Evolutionary conservation across 768 basidiomycete species (phyloP), one percentile per base, ranked within the genome.

Genomic region (Pleurotus eryngii): DNA sequence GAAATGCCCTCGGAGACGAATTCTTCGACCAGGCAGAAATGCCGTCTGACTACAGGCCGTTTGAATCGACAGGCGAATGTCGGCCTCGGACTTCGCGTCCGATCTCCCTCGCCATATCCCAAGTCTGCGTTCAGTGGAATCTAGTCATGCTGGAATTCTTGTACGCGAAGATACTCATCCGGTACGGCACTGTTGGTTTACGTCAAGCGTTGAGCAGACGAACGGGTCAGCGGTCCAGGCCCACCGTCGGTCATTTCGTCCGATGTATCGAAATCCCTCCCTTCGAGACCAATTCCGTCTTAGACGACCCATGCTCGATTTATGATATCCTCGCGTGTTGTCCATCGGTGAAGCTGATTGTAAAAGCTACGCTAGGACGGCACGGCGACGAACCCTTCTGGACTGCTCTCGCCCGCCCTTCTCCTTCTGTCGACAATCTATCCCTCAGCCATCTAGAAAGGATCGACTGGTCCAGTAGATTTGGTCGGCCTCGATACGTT

Each of bases 391-490:
- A 54, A 20, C 24, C 22, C 51, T 54, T 54, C 27, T 54, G 51
- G 51, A 18, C 51, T 8, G 51, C 51, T 12, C 51, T 54, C 22
- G 37, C 51, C 17, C 42, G 37, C 12, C 51, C 51, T 18, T 54
- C 51, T 6, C 38, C 51, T 12, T 35, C 51, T 11, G 24, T 42
- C 18, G 51, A 54, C 3, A 18, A 42, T 11, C 24, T 54, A 7
- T 39, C 39, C 5, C 51, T 54, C 3, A 26, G n/a, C 18, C 35
- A 42, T 20, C 39, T 54, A 6, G 51, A 54, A 22, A 37, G 51
- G 17, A 26, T 54, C 11, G 51, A 54, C 15, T 54, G 51, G 51
- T 54, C 51, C 12, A 54, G 51, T 42, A n/a, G 51, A 30, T 20
- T 54, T 37, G 51, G 51, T 5, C 35, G 51, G n/a, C 15, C 42